A percentile compares a stretch with the other conserved stretches of the same genome.
Evolutionary conservation across 345 rosid species (phyloP).

Genomic region (Hypericum androsaemum): DNA sequence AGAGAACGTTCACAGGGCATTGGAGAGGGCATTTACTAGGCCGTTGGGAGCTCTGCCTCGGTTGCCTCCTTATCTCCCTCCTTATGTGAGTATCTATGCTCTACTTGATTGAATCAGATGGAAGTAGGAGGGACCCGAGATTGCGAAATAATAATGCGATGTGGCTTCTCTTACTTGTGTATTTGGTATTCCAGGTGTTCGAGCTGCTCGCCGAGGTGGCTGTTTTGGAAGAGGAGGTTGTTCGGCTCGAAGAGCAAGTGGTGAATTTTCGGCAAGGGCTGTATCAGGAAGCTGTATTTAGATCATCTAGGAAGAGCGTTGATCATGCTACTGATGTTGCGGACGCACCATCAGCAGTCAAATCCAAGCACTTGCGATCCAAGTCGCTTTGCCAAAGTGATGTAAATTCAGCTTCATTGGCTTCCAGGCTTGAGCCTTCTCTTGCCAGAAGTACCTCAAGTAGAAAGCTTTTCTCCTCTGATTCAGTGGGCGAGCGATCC

Average conservation of each 20-base stretch:
- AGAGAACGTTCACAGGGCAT: too few relatives aligned
- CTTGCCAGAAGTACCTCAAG: slow-evolving; percentile 54
- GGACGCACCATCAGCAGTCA: slow-evolving; percentile 38
- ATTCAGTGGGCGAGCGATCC: slow-evolving; percentile 24
- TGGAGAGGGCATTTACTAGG: too few relatives aligned
- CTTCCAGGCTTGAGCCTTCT: slow-evolving; percentile 42
- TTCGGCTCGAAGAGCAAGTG: slow-evolving; percentile 4
- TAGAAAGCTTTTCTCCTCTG: slow-evolving; percentile 49
- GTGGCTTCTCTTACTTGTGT: background rate
- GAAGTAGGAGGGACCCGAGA: too few relatives aligned
- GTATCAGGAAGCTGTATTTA: slow-evolving; percentile 71
- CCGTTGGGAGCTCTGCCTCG: too few relatives aligned
- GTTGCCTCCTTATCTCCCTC: too few relatives aligned
- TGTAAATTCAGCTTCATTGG: slow-evolving; percentile 29
- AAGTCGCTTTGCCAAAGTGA: slow-evolving; percentile 63
- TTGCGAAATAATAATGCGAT: background rate
- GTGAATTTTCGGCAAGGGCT: slow-evolving; percentile 6
- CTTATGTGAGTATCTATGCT: too few relatives aligned
- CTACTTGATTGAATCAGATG: too few relatives aligned
- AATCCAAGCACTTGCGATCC: slow-evolving; percentile 58
- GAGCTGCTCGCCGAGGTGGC: slow-evolving; percentile 3
- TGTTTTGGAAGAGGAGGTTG: slow-evolving; percentile 1
- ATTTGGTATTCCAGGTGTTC: background rate
- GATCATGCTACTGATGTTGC: slow-evolving; percentile 34
- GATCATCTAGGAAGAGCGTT: slow-evolving; percentile 52